Conservation (phyloP, 371 early-diverging fungal genomes). For the Mucor sp. region DNA sequence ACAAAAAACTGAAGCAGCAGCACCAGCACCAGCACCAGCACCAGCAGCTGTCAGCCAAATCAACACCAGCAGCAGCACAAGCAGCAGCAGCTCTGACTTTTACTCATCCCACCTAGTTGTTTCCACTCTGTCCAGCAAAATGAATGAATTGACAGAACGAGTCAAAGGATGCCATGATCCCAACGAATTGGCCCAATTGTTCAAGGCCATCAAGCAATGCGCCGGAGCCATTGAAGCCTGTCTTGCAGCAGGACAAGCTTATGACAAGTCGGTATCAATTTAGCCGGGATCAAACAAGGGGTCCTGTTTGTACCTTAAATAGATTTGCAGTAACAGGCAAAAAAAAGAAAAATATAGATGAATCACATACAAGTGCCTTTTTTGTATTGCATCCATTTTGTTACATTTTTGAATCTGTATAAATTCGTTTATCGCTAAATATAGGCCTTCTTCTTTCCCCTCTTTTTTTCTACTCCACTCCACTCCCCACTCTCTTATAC, state of each 20-base stretch:
- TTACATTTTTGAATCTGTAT: slow-evolving; percentile 2
- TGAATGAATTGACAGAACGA: slow-evolving; percentile 24
- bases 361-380: neutral
- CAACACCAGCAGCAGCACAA: neutral
- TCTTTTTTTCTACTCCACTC: neutral
- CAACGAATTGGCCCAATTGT: slow-evolving; percentile 19
- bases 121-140: slow-evolving; percentile 13
- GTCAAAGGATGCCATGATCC: slow-evolving; percentile 25
- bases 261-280: slow-evolving; percentile 8
- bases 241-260: slow-evolving; percentile 16
- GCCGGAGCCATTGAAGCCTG: slow-evolving; percentile 37
- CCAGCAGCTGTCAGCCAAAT: neutral
- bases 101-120: slow-evolving; percentile 6
- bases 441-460: neutral
- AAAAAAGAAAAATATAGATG: neutral
- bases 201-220: slow-evolving; percentile 36
- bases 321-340: neutral
- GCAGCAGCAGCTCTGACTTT: neutral
- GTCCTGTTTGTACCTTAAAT: neutral
- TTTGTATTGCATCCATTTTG: neutral
- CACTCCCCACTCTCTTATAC: neutral
- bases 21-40: neutral
- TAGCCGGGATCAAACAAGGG: slow-evolving; percentile 2
- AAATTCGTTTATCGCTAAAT: neutral
- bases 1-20: slow-evolving; percentile 10